Evolutionary conservation across 2,329 filamentous ascomycete genomes (phyloP).

Genomic region (Stagonosporopsis tanaceti): DNA sequence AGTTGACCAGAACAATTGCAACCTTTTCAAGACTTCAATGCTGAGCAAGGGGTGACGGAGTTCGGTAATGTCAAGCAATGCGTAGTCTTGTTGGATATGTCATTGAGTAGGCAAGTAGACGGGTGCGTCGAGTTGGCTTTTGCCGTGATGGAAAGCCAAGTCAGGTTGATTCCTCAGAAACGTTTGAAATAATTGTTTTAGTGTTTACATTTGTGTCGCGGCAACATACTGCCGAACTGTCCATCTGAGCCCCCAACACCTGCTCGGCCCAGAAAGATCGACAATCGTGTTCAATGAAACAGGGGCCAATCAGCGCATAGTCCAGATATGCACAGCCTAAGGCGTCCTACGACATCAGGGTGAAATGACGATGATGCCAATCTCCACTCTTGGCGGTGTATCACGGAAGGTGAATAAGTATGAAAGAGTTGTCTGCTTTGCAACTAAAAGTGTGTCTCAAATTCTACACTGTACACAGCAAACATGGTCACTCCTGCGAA

Average conservation of each 20-base stretch:
- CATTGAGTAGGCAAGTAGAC: neutral
- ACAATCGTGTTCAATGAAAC: neutral
- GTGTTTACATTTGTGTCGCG: neutral
- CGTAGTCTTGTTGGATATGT: neutral
- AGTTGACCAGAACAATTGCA: neutral
- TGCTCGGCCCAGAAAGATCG: neutral
- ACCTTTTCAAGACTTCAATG: neutral
- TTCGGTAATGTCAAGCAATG: neutral
- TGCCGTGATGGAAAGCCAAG: neutral
- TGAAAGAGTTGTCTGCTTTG: neutral
- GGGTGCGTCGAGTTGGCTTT: neutral
- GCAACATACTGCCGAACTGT: neutral
- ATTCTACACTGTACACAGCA: neutral
- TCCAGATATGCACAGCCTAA: neutral
- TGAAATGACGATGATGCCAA: neutral
- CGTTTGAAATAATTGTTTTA: neutral
- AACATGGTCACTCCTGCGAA: neutral
- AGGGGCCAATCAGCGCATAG: neutral
- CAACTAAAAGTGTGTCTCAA: neutral
- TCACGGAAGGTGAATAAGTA: neutral
- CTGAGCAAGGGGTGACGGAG: neutral
- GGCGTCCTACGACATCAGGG: neutral
- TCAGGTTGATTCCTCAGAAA: neutral
- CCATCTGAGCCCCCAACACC: neutral
- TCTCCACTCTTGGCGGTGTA: neutral